Evolutionary conservation across 257 asterid genomes (phyloP).

Genomic region (Lavandula angustifolia): DNA sequence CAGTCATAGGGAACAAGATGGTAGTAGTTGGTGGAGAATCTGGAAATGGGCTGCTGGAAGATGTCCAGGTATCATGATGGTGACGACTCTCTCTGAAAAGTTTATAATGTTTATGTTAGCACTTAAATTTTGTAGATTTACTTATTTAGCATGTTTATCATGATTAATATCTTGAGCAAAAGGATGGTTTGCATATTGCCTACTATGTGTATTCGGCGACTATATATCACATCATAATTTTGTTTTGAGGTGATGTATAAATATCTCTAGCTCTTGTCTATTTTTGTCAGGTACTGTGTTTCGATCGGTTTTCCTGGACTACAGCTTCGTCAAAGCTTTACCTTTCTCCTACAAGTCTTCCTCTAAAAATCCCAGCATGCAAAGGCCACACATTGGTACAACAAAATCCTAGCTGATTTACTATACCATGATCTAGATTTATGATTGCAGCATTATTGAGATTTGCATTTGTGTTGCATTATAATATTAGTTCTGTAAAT

Average conservation of each 20-base stretch:
- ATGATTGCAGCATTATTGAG: conserved; percentile 15
- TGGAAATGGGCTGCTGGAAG: conserved; percentile 75
- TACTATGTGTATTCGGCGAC: not conserved
- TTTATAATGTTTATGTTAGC: not conserved
- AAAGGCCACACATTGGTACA: conserved; percentile 94
- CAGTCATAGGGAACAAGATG: conserved; percentile 93
- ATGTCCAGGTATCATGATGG: conserved; percentile 69
- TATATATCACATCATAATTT: conserved; percentile 5
- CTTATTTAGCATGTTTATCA: conserved; percentile 8
- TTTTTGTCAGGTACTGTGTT: conserved; percentile 67
- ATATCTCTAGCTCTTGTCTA: conserved; percentile 12
- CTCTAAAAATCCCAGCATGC: conserved; percentile 95
- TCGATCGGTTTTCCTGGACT: conserved; percentile 86
- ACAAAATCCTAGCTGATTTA: conserved; percentile 23
- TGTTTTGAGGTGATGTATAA: conserved; percentile 25
- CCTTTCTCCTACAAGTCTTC: conserved; percentile 89
- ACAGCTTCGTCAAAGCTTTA: conserved; percentile 80
- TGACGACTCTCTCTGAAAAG: not conserved
- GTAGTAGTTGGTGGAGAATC: conserved; percentile 99
- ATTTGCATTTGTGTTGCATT: not conserved
- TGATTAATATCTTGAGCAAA: conserved; percentile 9
- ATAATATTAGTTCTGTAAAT: not conserved
- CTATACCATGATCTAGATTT: conserved; percentile 15
- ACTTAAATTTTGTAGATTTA: conserved; percentile 6
- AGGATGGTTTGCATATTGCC: conserved; percentile 8